phyloP scores from a whole-genome alignment of 1,284 basidiomycete species.

The Rhodotorula sp. region DNA sequence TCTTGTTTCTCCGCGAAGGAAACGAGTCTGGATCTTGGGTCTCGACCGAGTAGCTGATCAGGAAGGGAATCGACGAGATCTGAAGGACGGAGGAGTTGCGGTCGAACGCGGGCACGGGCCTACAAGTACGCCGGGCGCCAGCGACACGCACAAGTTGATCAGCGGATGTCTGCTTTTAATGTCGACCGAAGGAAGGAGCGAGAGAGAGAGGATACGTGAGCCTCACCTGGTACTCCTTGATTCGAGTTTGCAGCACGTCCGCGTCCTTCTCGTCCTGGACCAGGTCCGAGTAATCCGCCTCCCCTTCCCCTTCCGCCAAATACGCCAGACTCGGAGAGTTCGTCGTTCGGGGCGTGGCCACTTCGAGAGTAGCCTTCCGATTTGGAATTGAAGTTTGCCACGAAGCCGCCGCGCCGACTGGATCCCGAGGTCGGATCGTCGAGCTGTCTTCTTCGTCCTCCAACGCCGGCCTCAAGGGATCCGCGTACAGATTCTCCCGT shows the following conservation, averaged over 20 bases:
- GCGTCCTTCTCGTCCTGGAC: slow-evolving; percentile 65
- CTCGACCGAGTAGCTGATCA: slow-evolving; percentile 50
- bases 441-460: too few relatives aligned
- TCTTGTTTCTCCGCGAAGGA: neutral
- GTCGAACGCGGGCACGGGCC: slow-evolving; percentile 53
- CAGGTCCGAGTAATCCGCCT: slow-evolving; percentile 85
- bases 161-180: too few relatives aligned
- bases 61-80: slow-evolving; percentile 35
- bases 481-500: too few relatives aligned
- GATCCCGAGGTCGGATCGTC: slow-evolving; percentile 55
- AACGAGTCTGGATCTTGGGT: slow-evolving; percentile 27
- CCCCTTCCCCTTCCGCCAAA: neutral
- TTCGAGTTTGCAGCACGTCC: slow-evolving; percentile 64
- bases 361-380: neutral
- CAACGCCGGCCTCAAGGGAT: too few relatives aligned
- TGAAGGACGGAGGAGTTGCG: slow-evolving; percentile 80
- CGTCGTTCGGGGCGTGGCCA: slow-evolving; percentile 1
- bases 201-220: too few relatives aligned
- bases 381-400: too few relatives aligned
- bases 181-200: too few relatives aligned
- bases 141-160: neutral
- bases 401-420: too few relatives aligned
- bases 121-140: slow-evolving; percentile 42
- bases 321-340: neutral
- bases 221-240: slow-evolving; percentile 72